Percentiles rank a stretch among this genome's conserved stretches.
Evolutionary conservation across 1,284 basidiomycete species (phyloP).

Genomic region (Marasmius fiardii): DNA sequence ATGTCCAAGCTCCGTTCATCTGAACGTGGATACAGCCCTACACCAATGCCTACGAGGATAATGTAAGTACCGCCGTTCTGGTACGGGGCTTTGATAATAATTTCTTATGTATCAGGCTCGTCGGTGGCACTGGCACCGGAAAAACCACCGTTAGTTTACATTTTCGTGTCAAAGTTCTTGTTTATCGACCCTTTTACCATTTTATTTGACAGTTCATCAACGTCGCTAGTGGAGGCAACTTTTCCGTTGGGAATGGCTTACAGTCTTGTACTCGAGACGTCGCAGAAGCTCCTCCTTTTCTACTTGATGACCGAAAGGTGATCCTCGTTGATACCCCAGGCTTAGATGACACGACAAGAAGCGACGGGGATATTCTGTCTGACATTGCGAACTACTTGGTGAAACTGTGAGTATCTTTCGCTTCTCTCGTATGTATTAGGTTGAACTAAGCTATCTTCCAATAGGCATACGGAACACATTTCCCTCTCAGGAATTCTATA

Average conservation of each 20-base stretch:
- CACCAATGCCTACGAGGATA: no score
- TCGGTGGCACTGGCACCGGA: neutral
- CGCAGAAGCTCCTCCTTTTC: neutral
- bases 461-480: no score
- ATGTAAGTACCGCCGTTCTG: neutral
- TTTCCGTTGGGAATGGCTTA: neutral
- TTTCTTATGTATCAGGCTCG: neutral
- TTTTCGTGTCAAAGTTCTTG: neutral
- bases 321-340: neutral
- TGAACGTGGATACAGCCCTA: no score
- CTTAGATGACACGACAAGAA: neutral
- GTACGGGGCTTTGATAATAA: neutral
- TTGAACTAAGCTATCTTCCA: no score
- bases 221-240: neutral
- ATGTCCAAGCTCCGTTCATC: no score
- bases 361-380: neutral
- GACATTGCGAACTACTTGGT: neutral
- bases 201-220: neutral
- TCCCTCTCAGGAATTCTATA: conserved; percentile 41
- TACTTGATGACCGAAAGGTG: neutral
- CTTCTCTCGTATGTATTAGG: neutral
- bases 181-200: neutral
- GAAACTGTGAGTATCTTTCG: neutral
- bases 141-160: neutral
- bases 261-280: neutral